Conservation (phyloP, 441 rosid genomes). For the Lepidium campestre region DNA sequence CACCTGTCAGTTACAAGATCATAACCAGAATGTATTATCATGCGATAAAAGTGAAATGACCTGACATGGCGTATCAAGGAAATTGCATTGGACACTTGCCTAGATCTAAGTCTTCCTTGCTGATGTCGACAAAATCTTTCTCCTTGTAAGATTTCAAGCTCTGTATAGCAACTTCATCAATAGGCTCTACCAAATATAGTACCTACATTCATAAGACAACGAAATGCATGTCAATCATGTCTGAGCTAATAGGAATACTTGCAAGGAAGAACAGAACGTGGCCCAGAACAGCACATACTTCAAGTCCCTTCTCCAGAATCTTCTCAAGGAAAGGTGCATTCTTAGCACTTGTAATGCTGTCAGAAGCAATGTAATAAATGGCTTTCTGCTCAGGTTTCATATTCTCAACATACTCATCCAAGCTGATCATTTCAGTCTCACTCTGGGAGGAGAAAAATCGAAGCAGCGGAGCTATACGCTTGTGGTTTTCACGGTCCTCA, state of each 20-base stretch:
- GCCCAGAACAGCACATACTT: conserved; percentile 39
- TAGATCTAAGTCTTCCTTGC: conserved; percentile 95
- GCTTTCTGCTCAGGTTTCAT: conserved; percentile 96
- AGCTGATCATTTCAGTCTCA: conserved; percentile 83
- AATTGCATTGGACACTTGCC: conserved; percentile 35
- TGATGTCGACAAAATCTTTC: conserved; percentile 85
- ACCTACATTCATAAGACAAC: conserved; percentile 40
- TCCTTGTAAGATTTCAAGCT: conserved; percentile 86
- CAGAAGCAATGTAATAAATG: conserved; percentile 80
- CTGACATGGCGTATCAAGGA: not conserved
- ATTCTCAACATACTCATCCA: conserved; percentile 95
- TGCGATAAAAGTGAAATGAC: not conserved
- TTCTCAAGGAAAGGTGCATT: conserved; percentile 94
- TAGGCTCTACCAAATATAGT: conserved; percentile 80
- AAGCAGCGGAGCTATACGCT: conserved; percentile 85
- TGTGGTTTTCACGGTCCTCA: conserved; percentile 96
- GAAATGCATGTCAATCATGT: not conserved
- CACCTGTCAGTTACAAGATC: conserved; percentile 45
- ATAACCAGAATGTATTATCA: conserved; percentile 3
- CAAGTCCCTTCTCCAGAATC: conserved; percentile 79
- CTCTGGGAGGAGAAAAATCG: conserved; percentile 95
- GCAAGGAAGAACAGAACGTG: not conserved
- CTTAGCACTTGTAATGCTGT: conserved; percentile 78
- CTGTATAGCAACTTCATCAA: conserved; percentile 94
- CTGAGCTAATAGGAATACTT: conserved; percentile 1